Percentiles rank a stretch among this genome's conserved stretches.
Evolutionary conservation across 169 alveolate species (phyloP).

Genomic region (Cryptosporidium tyzzeri): DNA sequence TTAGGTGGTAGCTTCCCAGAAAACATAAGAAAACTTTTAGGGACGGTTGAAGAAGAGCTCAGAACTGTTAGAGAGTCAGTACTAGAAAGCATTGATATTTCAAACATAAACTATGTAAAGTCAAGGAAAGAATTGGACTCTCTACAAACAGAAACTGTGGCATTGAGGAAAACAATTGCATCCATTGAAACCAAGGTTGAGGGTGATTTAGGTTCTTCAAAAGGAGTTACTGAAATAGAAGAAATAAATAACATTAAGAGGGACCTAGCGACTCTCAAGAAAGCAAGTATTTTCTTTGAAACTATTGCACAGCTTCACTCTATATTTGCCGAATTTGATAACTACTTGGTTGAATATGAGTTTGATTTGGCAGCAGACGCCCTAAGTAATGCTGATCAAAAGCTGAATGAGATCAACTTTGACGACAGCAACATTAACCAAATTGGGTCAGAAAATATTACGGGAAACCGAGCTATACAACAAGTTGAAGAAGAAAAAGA

Average conservation of each 20-base stretch:
- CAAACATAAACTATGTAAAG: conserved; percentile 41
- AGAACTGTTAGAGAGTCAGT: conserved; percentile 14
- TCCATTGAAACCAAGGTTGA: conserved; percentile 30
- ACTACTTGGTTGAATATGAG: conserved; percentile 54
- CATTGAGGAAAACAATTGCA: conserved; percentile 3
- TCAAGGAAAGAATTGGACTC: conserved; percentile 49
- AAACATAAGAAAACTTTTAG: conserved; percentile 1
- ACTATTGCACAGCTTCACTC: conserved; percentile 48
- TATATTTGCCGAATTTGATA: conserved; percentile 68
- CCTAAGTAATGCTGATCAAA: conserved; percentile 43
- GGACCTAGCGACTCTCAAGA: conserved; percentile 9
- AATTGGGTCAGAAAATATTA: neutral
- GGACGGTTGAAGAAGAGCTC: conserved; percentile 30
- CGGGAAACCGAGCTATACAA: neutral
- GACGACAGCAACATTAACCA: neutral
- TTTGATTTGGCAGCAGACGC: conserved; percentile 74
- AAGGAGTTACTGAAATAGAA: conserved; percentile 28
- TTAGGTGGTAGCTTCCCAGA: neutral
- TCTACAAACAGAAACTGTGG: conserved; percentile 22
- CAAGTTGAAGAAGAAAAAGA: conserved; percentile 15
- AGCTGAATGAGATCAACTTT: conserved; percentile 1
- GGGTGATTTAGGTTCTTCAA: conserved; percentile 5
- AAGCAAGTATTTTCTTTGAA: conserved; percentile 40
- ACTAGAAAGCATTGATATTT: conserved; percentile 49
- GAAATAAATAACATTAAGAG: conserved; percentile 30